These are phyloP conservation scores for Lanmaoa rubissima DNA, from an alignment of 768 basidiomycete genomes.

Conservation along the genomic window DNA sequence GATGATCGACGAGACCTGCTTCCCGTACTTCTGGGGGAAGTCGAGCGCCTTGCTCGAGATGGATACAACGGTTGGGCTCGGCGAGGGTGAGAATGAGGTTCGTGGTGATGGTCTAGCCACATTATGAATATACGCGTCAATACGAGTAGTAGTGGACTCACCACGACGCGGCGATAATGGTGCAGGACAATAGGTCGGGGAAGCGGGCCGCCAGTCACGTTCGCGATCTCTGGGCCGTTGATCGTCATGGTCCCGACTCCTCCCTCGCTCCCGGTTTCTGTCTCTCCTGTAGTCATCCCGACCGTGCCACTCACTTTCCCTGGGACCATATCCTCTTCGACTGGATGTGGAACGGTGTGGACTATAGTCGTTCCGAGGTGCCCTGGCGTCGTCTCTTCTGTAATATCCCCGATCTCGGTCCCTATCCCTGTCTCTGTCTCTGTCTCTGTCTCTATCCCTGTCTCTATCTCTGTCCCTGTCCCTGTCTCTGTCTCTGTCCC, in stretches of 20 bases:
- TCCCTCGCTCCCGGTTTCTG: conserved; percentile 18
- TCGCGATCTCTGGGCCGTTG: conserved; percentile 19
- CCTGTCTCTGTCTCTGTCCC: conserved; percentile 21
- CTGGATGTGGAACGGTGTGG: conserved; percentile 9
- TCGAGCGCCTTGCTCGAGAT: conserved; percentile 22
- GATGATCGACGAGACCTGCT: conserved; percentile 26
- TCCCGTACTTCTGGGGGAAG: conserved; percentile 20
- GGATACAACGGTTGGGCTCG: conserved; percentile 14
- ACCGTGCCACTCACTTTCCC: conserved; percentile 18
- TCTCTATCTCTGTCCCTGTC: conserved; percentile 18
- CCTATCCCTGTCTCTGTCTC: conserved; percentile 15
- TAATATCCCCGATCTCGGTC: conserved; percentile 19
- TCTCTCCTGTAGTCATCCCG: conserved; percentile 26
- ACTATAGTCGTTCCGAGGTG: conserved; percentile 16
- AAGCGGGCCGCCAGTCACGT: conserved; percentile 17
- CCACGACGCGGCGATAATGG: conserved; percentile 27
- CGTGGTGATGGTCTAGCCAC: conserved; percentile 16
- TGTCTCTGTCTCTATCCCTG: conserved; percentile 13
- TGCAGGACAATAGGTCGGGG: conserved; percentile 20
- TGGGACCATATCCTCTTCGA: conserved; percentile 15
- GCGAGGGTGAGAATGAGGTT: conserved; percentile 9
- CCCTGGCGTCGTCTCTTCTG: conserved; percentile 20
- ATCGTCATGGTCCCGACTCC: conserved; percentile 25
- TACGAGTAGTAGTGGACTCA: conserved; percentile 7
- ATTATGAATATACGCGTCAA: neutral